These are phyloP conservation scores for Ormosia emarginata DNA, from an alignment of 306 rosid species.

Conservation along the genomic window DNA sequence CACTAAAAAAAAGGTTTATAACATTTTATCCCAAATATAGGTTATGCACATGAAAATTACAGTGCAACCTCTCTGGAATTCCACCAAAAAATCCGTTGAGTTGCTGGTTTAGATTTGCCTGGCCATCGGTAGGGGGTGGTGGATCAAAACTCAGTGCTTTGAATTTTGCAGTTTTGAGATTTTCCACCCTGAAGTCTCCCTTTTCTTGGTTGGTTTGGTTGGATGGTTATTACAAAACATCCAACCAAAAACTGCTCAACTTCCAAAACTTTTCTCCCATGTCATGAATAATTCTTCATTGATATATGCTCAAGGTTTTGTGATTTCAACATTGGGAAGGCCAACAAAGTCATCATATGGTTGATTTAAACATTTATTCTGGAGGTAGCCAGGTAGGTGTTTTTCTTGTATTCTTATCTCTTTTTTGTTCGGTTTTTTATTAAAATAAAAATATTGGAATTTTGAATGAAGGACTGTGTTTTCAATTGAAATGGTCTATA, in stretches of 20 bases:
- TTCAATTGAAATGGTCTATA: neutral
- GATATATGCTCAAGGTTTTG: neutral
- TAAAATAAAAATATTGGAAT: neutral
- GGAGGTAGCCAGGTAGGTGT: neutral
- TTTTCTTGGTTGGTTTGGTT: slow-evolving; percentile 22
- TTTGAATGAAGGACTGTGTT: neutral
- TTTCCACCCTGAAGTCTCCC: slow-evolving; percentile 27
- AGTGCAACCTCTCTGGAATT: slow-evolving; percentile 15
- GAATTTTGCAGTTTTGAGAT: neutral
- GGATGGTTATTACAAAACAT: neutral
- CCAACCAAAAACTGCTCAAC: neutral
- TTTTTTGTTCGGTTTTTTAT: neutral
- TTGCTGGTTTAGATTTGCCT: slow-evolving; percentile 48
- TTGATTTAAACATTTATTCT: neutral
- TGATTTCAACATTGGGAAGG: neutral
- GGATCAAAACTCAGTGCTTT: slow-evolving; percentile 34
- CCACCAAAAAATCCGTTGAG: slow-evolving; percentile 26
- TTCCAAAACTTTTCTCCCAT: neutral
- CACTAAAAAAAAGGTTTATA: slow-evolving; percentile 37
- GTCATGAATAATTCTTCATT: neutral
- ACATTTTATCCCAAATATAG: slow-evolving; percentile 32
- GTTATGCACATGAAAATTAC: slow-evolving; percentile 18
- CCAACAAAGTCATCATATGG: neutral
- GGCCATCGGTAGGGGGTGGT: slow-evolving; percentile 35
- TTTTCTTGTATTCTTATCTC: neutral